Conservation (phyloP, 2,329 filamentous ascomycete species). For the Ceratocystis cubensis region DNA sequence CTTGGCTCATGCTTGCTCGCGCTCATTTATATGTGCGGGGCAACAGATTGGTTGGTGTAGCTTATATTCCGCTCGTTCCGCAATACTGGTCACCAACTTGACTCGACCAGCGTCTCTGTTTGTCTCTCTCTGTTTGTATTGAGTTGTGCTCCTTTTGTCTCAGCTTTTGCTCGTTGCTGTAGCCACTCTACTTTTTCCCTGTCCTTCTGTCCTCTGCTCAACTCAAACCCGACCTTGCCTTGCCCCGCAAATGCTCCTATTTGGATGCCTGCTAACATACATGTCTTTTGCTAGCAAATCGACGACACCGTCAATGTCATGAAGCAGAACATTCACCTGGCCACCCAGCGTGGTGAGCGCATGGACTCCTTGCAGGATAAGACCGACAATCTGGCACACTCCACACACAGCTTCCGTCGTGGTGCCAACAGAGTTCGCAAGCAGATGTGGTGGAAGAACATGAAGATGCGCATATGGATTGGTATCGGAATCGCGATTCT, state of each 20-base stretch:
- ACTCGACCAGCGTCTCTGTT: not conserved
- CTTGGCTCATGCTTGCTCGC: not conserved
- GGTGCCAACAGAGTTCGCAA: slow-evolving; percentile 93
- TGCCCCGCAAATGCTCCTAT: not conserved
- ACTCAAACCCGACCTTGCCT: not conserved
- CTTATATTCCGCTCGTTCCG: slow-evolving; percentile 2
- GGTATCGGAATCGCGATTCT: slow-evolving; percentile 83
- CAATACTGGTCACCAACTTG: slow-evolving; percentile 6
- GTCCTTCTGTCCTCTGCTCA: not conserved
- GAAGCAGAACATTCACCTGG: slow-evolving; percentile 95
- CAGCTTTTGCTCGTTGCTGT: not conserved
- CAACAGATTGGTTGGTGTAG: not conserved
- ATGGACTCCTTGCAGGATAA: slow-evolving; percentile 85
- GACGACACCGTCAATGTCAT: slow-evolving; percentile 90
- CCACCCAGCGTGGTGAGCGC: slow-evolving; percentile 80
- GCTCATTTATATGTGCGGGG: not conserved
- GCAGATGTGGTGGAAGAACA: slow-evolving; percentile 99
- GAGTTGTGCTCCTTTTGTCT: not conserved
- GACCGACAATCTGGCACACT: slow-evolving; percentile 85
- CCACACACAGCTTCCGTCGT: slow-evolving; percentile 87
- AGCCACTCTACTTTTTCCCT: not conserved
- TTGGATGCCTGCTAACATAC: slow-evolving; percentile 22
- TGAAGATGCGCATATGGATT: slow-evolving; percentile 99
- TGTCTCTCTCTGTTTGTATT: not conserved
- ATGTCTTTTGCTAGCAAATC: slow-evolving; percentile 60